Percentiles rank a stretch among this genome's conserved stretches.
Conservation (phyloP, 1,139 yeast species). For the Kazachstania sp. region DNA sequence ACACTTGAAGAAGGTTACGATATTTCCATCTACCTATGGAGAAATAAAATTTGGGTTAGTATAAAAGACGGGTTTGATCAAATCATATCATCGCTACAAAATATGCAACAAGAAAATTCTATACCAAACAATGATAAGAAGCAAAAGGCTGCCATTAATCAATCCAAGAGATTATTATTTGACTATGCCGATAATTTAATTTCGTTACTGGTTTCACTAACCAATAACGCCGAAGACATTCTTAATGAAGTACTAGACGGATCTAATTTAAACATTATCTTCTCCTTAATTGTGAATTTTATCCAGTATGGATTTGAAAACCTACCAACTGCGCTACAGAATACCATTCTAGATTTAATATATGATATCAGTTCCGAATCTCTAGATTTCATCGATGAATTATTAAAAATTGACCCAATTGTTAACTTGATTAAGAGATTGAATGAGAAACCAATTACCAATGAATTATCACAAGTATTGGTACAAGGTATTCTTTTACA, state of each 20-base stretch:
- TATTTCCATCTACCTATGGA: constrained; percentile 63
- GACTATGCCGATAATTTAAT: constrained; percentile 69
- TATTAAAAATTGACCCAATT: constrained; percentile 25
- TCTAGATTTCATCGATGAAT: constrained; percentile 42
- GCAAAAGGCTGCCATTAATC: constrained; percentile 8
- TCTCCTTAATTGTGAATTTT: constrained; percentile 38
- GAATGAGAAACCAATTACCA: constrained; percentile 18
- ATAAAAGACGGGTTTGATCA: constrained; percentile 46
- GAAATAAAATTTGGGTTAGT: constrained; percentile 64
- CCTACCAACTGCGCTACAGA: constrained; percentile 40
- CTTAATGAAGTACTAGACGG: constrained; percentile 43
- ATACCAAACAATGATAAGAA: constrained; percentile 29
- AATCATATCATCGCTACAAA: constrained; percentile 41
- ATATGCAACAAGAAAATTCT: constrained; percentile 35
- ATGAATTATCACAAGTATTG: constrained; percentile 43
- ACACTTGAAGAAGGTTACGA: constrained; percentile 88
- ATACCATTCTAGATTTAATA: constrained; percentile 49
- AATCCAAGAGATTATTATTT: constrained; percentile 39
- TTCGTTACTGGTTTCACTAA: constrained; percentile 59
- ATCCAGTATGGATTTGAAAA: constrained; percentile 30
- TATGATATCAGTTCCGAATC: constrained; percentile 65
- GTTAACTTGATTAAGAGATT: constrained; percentile 16
- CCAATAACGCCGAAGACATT: constrained; percentile 55
- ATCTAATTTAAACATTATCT: constrained; percentile 31
- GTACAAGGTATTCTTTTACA: constrained; percentile 57